Evolutionary conservation across 306 rosid species (phyloP).

Genomic region (Citrullus amarus): DNA sequence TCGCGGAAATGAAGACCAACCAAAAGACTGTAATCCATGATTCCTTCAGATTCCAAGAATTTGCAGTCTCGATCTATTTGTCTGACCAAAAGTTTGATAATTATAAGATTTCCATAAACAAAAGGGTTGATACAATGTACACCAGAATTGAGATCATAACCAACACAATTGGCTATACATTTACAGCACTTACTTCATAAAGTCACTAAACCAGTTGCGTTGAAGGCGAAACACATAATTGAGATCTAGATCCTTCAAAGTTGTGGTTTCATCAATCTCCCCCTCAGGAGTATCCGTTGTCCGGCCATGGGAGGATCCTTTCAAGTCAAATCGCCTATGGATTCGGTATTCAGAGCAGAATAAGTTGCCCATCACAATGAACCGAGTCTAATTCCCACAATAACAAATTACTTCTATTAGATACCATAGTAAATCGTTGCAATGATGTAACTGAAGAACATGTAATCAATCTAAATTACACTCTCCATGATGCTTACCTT

Average conservation of each 20-base stretch:
- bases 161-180: background rate
- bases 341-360: slow-evolving; percentile 93
- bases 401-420: background rate
- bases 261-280: slow-evolving; percentile 91
- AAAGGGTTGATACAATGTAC: background rate
- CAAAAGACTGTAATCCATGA: slow-evolving; percentile 96
- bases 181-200: slow-evolving; percentile 37
- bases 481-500: slow-evolving; percentile 37
- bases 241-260: slow-evolving; percentile 92
- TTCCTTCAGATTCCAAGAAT: slow-evolving; percentile 81
- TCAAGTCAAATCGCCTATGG: slow-evolving; percentile 85
- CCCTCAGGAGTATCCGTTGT: slow-evolving; percentile 60
- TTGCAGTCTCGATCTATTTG: slow-evolving; percentile 81
- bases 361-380: slow-evolving; percentile 93
- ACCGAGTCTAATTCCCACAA: slow-evolving; percentile 55
- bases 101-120: slow-evolving; percentile 15
- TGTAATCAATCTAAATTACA: background rate
- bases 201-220: slow-evolving; percentile 44
- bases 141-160: background rate
- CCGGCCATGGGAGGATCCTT: slow-evolving; percentile 97
- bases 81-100: slow-evolving; percentile 28
- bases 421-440: background rate
- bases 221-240: slow-evolving; percentile 79
- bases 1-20: slow-evolving; percentile 93
- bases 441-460: background rate